phyloP scores from a whole-genome alignment of 768 basidiomycete genomes.

The Hebeloma cylindrosporum region DNA sequence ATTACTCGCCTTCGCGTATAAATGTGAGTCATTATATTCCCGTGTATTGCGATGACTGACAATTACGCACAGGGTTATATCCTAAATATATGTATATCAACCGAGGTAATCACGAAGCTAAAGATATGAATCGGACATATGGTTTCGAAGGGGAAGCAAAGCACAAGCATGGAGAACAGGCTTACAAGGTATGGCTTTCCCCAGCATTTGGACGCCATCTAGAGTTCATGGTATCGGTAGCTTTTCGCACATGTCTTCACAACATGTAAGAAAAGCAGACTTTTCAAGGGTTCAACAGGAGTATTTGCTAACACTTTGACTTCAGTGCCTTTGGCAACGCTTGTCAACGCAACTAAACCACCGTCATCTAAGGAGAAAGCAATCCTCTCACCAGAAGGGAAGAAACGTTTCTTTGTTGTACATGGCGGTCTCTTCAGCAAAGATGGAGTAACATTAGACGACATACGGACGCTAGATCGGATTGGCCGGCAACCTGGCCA shows the following conservation, averaged over 20 bases:
- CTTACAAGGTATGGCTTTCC: conserved; percentile 68
- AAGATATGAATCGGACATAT: conserved; percentile 95
- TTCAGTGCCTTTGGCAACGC: conserved; percentile 88
- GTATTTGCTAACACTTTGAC: conserved; percentile 1
- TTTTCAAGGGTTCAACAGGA: background rate
- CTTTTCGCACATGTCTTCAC: conserved; percentile 95
- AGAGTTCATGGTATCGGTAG: conserved; percentile 35
- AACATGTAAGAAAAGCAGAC: conserved; percentile 51
- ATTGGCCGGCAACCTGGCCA: conserved; percentile 90
- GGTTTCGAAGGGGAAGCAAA: conserved; percentile 96
- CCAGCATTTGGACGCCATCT: background rate
- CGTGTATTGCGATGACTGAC: conserved; percentile 3
- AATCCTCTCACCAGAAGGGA: conserved; percentile 81
- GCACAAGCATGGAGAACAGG: conserved; percentile 94
- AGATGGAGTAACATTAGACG: conserved; percentile 92
- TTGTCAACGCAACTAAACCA: conserved; percentile 74
- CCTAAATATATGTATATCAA: conserved; percentile 91
- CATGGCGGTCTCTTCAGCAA: conserved; percentile 97
- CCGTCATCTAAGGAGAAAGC: conserved; percentile 43
- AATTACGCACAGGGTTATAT: conserved; percentile 69
- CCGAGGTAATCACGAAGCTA: conserved; percentile 94
- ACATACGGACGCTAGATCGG: conserved; percentile 85
- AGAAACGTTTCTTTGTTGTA: conserved; percentile 90
- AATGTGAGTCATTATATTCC: conserved; percentile 60
- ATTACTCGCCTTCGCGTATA: conserved; percentile 90